phyloP scores from a whole-genome alignment of 345 rosid genomes.

The Trapa bicornis region DNA sequence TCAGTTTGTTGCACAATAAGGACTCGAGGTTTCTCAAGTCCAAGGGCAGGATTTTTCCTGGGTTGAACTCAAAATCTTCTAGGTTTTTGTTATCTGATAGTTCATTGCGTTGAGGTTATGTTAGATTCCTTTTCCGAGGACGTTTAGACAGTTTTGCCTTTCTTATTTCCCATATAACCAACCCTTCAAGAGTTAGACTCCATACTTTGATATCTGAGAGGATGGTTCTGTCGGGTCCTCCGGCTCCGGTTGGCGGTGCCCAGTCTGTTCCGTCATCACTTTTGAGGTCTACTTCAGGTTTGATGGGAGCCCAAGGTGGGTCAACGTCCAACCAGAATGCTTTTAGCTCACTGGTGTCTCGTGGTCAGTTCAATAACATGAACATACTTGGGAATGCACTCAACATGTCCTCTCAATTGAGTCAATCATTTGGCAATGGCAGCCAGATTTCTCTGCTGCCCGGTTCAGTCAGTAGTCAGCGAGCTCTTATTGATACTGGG shows the following conservation, averaged over 20 bases:
- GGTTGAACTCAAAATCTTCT: conserved; percentile 13
- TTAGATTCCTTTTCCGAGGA: conserved; percentile 13
- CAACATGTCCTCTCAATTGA: conserved; percentile 63
- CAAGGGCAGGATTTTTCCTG: conserved; percentile 26
- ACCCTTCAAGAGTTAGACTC: neutral
- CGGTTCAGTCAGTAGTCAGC: conserved; percentile 40
- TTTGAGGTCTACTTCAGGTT: conserved; percentile 58
- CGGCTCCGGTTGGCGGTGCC: conserved; percentile 65
- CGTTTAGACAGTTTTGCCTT: conserved; percentile 15
- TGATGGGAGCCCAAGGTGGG: conserved; percentile 68
- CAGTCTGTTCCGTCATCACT: conserved; percentile 60
- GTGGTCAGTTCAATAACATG: conserved; percentile 60
- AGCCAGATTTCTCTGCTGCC: conserved; percentile 37
- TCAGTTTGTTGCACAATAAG: conserved; percentile 21
- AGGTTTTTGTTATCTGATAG: conserved; percentile 15
- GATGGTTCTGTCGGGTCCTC: conserved; percentile 82
- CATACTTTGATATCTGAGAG: conserved; percentile 13
- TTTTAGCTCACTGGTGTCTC: conserved; percentile 51
- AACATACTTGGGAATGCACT: conserved; percentile 69
- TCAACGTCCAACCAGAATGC: conserved; percentile 53
- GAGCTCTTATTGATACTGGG: conserved; percentile 48
- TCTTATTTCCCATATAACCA: neutral
- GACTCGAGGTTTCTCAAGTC: conserved; percentile 22
- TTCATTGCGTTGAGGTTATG: conserved; percentile 23
- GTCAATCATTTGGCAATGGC: conserved; percentile 81